phyloP scores from a whole-genome alignment of 176 grass and related monocot species.

The Eleusine coracana region DNA sequence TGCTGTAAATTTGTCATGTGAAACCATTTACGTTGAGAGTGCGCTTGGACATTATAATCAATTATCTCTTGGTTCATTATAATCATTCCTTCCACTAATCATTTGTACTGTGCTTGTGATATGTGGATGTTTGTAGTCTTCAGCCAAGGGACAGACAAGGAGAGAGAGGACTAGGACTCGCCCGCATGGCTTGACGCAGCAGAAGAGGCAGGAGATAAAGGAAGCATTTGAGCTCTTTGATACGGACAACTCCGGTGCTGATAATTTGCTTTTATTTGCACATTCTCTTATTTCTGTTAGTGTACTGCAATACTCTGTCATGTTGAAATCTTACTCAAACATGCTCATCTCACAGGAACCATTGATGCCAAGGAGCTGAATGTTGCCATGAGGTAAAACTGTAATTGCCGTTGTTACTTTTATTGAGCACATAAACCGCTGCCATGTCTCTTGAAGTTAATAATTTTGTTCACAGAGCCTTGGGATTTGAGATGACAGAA shows the following conservation, averaged over 20 bases:
- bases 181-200: constrained; percentile 60
- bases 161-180: constrained; percentile 63
- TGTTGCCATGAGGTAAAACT: constrained; percentile 88
- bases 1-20: not conserved
- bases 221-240: constrained; percentile 93
- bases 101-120: not conserved
- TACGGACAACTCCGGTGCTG: constrained; percentile 80
- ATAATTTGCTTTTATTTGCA: not conserved
- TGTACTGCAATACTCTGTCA: not conserved
- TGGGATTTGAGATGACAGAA: constrained; percentile 97
- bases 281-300: not conserved
- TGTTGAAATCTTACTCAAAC: not conserved
- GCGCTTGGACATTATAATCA: not conserved
- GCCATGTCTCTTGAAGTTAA: constrained; percentile 22
- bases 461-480: constrained; percentile 63
- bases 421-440: not conserved
- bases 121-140: constrained; percentile 46
- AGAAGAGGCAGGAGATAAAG: constrained; percentile 87
- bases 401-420: constrained; percentile 9
- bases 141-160: constrained; percentile 51
- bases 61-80: not conserved
- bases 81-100: not conserved
- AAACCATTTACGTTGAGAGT: not conserved
- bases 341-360: constrained; percentile 54
- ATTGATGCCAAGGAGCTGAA: constrained; percentile 92